These are phyloP conservation scores for Saturnispora hagleri DNA, from an alignment of 805 yeast species.

Conservation along the genomic window DNA sequence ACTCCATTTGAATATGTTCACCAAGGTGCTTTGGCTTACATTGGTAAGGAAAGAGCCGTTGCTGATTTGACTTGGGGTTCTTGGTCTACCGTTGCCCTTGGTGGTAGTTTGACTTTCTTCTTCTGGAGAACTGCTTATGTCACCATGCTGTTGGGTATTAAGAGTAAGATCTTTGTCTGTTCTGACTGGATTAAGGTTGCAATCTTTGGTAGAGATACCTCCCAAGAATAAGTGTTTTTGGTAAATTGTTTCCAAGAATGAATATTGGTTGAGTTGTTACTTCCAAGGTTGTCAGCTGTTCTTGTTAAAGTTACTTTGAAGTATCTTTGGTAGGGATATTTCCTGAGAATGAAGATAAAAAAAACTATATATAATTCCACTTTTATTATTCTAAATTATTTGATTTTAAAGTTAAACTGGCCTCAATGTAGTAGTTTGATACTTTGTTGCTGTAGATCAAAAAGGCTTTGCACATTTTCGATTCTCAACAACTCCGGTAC, in stretches of 20 bases:
- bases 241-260: neutral
- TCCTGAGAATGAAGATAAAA: conserved; percentile 46
- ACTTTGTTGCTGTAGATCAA: neutral
- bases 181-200: conserved; percentile 85
- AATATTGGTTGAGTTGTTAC: neutral
- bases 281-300: neutral
- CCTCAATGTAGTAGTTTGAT: neutral
- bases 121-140: conserved; percentile 95
- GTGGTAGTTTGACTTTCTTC: conserved; percentile 80
- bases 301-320: conserved; percentile 12
- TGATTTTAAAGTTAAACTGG: neutral
- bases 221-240: conserved; percentile 40
- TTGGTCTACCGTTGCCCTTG: conserved; percentile 70
- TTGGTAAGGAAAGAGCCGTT: conserved; percentile 88
- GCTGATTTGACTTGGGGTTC: conserved; percentile 80
- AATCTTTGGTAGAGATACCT: conserved; percentile 88
- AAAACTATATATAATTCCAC: neutral
- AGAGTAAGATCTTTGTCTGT: conserved; percentile 78
- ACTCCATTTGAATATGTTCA: conserved; percentile 71
- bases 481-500: conserved; percentile 62
- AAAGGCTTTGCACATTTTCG: conserved; percentile 93
- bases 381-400: neutral
- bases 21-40: conserved; percentile 90
- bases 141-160: conserved; percentile 82
- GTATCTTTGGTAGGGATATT: conserved; percentile 87